Conservation (phyloP, 1,284 basidiomycete species). For the Farysia itapuensis region DNA sequence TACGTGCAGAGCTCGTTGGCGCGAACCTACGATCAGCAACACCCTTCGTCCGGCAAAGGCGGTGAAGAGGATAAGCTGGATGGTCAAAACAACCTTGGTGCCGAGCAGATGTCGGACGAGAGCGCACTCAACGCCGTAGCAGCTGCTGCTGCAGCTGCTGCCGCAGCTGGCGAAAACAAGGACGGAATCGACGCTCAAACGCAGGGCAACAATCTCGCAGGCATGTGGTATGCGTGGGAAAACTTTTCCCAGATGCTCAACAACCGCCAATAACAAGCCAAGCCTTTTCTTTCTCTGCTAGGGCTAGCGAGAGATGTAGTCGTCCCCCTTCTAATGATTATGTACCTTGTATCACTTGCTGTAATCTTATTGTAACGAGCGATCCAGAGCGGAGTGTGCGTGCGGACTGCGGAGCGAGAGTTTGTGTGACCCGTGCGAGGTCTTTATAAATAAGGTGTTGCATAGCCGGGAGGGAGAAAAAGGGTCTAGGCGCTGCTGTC, state of each 20-base stretch:
- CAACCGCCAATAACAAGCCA: constrained; percentile 26
- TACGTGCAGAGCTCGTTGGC: constrained; percentile 34
- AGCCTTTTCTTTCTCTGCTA: too few relatives aligned
- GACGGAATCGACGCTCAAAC: constrained; percentile 12
- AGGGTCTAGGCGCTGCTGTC: too few relatives aligned
- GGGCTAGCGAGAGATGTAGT: too few relatives aligned
- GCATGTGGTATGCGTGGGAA: constrained; percentile 39
- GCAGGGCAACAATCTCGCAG: constrained; percentile 28
- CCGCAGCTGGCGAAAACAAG: constrained; percentile 13
- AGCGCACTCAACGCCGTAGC: constrained; percentile 34
- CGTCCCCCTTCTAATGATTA: too few relatives aligned
- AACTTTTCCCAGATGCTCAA: constrained; percentile 46
- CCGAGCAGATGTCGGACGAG: constrained; percentile 17
- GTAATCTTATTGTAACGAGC: too few relatives aligned
- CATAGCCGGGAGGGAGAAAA: too few relatives aligned
- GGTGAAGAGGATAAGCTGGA: constrained; percentile 1
- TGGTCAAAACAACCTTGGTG: constrained; percentile 8
- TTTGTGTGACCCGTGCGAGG: too few relatives aligned
- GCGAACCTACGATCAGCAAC: constrained; percentile 34
- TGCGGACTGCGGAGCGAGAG: too few relatives aligned
- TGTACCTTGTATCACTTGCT: too few relatives aligned
- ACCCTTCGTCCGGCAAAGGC: constrained; percentile 6
- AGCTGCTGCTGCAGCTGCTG: constrained; percentile 14
- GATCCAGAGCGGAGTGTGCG: too few relatives aligned
- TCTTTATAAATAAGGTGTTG: too few relatives aligned